A percentile compares a stretch with the other conserved stretches of the same genome.
phyloP scores from a whole-genome alignment of 2,329 filamentous ascomycete species.

The Zarea fungicola region DNA sequence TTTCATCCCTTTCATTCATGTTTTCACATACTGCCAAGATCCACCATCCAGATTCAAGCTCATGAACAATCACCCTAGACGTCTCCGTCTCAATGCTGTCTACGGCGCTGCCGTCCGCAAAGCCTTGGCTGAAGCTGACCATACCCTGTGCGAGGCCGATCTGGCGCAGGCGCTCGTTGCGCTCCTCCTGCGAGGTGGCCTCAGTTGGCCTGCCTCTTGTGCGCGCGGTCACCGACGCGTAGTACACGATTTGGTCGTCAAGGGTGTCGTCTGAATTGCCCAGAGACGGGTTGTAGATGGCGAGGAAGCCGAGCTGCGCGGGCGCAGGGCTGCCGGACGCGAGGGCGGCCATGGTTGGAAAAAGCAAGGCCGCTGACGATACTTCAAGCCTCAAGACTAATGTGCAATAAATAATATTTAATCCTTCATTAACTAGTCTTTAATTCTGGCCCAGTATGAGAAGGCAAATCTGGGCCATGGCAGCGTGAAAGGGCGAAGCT shows the following conservation, averaged over 20 bases:
- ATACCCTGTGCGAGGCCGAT: conserved; percentile 96
- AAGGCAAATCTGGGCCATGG: background rate
- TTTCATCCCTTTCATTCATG: too few species aligned
- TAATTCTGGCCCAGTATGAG: background rate
- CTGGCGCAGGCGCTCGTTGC: conserved; percentile 83
- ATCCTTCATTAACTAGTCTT: too few species aligned
- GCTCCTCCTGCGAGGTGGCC: conserved; percentile 54
- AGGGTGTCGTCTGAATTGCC: conserved; percentile 55
- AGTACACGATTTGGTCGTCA: conserved; percentile 86
- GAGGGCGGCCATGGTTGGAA: conserved; percentile 14
- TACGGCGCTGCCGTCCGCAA: conserved; percentile 70
- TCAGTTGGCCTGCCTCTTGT: conserved; percentile 36
- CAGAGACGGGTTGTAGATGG: conserved; percentile 90
- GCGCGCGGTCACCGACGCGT: conserved; percentile 57
- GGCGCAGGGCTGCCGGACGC: conserved; percentile 39
- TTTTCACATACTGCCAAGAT: conserved; percentile 76
- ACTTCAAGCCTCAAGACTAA: too few species aligned
- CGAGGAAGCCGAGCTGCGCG: conserved; percentile 81
- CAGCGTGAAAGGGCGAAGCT: background rate
- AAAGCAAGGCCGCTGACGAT: background rate
- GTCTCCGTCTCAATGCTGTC: conserved; percentile 90
- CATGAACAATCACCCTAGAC: conserved; percentile 74
- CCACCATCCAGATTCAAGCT: conserved; percentile 94
- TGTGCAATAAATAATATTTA: too few species aligned
- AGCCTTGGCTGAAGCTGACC: conserved; percentile 86